Conservation (phyloP, 2,329 filamentous ascomycete genomes). For the Monosporascus sp. region DNA sequence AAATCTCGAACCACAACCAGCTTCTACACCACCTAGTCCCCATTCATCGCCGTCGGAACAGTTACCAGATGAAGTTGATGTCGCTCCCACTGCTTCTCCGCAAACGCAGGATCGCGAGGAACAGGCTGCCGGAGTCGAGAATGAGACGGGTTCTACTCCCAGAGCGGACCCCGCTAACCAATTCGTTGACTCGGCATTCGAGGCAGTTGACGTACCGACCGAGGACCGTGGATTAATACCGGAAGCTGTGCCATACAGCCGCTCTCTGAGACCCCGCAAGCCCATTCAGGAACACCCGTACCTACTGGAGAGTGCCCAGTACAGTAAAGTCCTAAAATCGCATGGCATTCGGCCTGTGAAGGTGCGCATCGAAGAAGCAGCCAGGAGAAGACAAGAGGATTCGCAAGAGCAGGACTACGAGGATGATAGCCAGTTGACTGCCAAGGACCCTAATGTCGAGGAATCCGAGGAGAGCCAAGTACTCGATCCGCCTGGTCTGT, state of each 20-base stretch:
- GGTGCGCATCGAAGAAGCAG: constrained; percentile 30
- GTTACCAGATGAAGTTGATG: not conserved
- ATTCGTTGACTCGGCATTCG: constrained; percentile 7
- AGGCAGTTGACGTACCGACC: constrained; percentile 5
- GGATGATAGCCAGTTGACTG: constrained; percentile 43
- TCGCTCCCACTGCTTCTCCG: not conserved
- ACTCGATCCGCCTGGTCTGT: constrained; percentile 7
- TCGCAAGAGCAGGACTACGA: constrained; percentile 47
- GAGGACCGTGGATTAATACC: constrained; percentile 9
- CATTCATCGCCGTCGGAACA: not conserved
- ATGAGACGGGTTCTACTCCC: constrained; percentile 1
- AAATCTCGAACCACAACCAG: not conserved
- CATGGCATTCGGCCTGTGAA: constrained; percentile 50
- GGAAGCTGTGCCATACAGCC: constrained; percentile 19
- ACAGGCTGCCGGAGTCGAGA: not conserved
- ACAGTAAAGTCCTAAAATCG: constrained; percentile 46
- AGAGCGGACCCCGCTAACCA: constrained; percentile 1
- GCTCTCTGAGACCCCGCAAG: constrained; percentile 53
- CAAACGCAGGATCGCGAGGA: not conserved
- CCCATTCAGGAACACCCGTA: constrained; percentile 59
- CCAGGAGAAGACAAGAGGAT: constrained; percentile 31
- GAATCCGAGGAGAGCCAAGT: constrained; percentile 32
- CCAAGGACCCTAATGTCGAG: constrained; percentile 18
- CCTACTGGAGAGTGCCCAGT: constrained; percentile 49
- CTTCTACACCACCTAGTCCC: not conserved